Percentiles rank a stretch among this genome's conserved stretches.
phyloP scores from a whole-genome alignment of 2,329 filamentous ascomycete species.

The Scedosporium apiospermum region DNA sequence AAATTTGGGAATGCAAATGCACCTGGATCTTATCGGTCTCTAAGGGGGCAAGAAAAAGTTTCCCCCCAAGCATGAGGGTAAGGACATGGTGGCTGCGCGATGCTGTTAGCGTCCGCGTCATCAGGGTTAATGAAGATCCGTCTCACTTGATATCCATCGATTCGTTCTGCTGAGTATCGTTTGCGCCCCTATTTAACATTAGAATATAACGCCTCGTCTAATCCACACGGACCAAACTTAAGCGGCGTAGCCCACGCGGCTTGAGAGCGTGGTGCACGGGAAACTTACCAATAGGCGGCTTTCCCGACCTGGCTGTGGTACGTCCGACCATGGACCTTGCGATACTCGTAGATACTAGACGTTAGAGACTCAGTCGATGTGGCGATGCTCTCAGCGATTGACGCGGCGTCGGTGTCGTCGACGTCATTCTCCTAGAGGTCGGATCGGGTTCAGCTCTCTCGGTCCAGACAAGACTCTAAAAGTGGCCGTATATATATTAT shows the following conservation, averaged over 20 bases:
- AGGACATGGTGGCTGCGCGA: constrained; percentile 13
- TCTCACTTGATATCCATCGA: constrained; percentile 13
- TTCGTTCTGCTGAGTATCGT: constrained; percentile 10
- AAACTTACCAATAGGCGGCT: constrained; percentile 18
- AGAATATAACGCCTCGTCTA: no score
- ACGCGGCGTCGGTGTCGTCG: background rate
- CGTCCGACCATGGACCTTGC: constrained; percentile 20
- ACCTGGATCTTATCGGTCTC: constrained; percentile 2
- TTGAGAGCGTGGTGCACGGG: no score
- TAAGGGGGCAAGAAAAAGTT: constrained; percentile 16
- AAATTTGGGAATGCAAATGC: background rate
- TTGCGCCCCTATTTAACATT: constrained; percentile 6
- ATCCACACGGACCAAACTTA: no score
- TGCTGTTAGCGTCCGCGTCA: background rate
- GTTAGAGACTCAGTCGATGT: constrained; percentile 19
- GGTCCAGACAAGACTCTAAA: no score
- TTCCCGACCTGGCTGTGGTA: constrained; percentile 19
- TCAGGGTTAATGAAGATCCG: no score
- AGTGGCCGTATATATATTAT: background rate
- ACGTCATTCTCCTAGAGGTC: background rate
- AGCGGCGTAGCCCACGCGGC: no score
- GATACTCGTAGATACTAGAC: constrained; percentile 20
- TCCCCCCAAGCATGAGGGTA: constrained; percentile 13
- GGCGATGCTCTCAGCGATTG: background rate
- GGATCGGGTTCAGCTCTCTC: background rate